Base-by-base conservation (phyloP, 2,329 filamentous ascomycete genomes). In the Aureobasidium musti region DNA sequence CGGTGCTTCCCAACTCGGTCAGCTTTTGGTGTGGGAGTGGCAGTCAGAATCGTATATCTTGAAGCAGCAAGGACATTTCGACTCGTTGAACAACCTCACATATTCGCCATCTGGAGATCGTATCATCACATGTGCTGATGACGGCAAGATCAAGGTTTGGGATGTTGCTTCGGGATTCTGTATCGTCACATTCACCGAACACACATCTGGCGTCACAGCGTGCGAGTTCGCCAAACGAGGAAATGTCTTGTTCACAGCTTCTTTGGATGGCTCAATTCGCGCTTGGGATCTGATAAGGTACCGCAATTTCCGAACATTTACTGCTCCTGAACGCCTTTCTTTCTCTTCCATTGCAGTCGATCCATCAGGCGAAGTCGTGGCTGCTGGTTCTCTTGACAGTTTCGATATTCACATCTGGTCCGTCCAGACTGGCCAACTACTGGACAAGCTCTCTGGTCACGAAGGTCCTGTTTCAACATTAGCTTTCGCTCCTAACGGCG, bases 341-440 rank as follows among this genome's bases (percentile, higher is more conserved):
- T 99, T 98, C 79, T 94, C 92, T 19, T 96, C 91, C 67, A 85
- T 99, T 76, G 92, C 95, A 1, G 92, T 98, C n/a, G 96, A 99
- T 71, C 93, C 95, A 0, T 97, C 92, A 70, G 95, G 95, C 63
- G 96, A 99, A 77, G 91, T 99, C 10, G 91, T 99, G 3, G 96
- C 94, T 68, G 95, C 95, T 11, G 95, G 94, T 2, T 98, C 94
- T 1, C 84, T 96, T 19, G 95, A 99, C 77, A 97, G 93, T 5
- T 98, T 97, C 71, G 94, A 98, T 74, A 91, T 99, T 61, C 93
- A 99, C 78, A 91, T 99, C 69, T 99, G 95, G 95, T 97, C 92
- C 5, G 96, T 99, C 4, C 95, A 99, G 76, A 99, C 94, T 0
- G 95, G 95, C 2, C 95, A 99, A 77, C 83, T 99, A 21, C 86